phyloP scores from a whole-genome alignment of 2,329 filamentous ascomycete genomes.

The Apiospora hydei region DNA sequence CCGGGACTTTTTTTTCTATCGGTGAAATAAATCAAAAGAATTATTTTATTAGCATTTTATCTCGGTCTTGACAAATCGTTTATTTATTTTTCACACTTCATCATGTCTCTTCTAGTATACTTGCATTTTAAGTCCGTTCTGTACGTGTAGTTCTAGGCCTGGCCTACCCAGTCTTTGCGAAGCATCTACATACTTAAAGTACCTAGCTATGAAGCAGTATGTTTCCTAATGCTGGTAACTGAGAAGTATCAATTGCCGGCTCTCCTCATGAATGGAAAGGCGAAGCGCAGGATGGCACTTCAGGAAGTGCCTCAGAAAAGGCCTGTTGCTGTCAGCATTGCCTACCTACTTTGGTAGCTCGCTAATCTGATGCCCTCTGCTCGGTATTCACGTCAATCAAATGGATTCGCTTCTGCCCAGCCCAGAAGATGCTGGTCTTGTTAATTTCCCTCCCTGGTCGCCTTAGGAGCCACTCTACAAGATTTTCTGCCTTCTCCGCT shows the following conservation, averaged over 20 bases:
- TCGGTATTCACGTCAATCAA: not conserved
- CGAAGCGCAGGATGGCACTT: no score
- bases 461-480: not conserved
- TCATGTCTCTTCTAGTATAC: not conserved
- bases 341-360: not conserved
- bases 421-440: not conserved
- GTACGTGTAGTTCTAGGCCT: no score
- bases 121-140: not conserved
- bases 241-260: no score
- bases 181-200: not conserved
- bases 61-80: not conserved
- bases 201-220: not conserved
- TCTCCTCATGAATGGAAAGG: no score
- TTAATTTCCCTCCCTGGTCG: not conserved
- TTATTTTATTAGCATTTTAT: conserved; percentile 6
- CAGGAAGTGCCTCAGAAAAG: no score
- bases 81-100: not conserved
- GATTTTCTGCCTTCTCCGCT: not conserved
- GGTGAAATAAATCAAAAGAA: not conserved
- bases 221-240: no score
- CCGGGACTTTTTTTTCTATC: not conserved
- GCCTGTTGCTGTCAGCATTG: no score
- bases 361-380: not conserved
- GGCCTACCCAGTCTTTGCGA: no score
- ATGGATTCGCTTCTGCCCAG: not conserved